Evolutionary conservation across 2,329 filamentous ascomycete genomes (phyloP).

Genomic region (Dothistroma pini): DNA sequence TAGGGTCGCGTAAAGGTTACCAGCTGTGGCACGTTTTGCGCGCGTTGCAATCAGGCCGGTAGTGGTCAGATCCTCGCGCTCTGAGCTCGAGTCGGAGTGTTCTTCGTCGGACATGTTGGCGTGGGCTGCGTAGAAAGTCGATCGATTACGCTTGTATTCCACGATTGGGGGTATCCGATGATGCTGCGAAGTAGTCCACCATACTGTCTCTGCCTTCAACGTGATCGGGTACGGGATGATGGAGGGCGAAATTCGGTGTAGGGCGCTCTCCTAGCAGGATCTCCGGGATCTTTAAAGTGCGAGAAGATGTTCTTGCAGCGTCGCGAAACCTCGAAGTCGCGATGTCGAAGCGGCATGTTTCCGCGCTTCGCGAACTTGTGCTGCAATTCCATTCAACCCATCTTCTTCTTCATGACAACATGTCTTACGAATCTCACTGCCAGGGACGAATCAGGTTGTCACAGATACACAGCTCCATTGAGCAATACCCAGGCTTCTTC

Average conservation of each 20-base stretch:
- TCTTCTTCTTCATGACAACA: no score
- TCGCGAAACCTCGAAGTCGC: background rate
- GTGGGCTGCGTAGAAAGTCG: background rate
- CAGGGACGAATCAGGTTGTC: background rate
- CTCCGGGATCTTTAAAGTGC: background rate
- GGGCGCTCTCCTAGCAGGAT: no score
- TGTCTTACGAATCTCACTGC: no score
- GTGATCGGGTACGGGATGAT: no score
- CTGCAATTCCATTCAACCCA: no score
- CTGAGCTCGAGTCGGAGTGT: slow-evolving; percentile 19
- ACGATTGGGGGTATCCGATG: no score
- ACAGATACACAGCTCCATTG: background rate
- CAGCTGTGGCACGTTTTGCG: slow-evolving; percentile 73
- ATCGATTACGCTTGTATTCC: no score
- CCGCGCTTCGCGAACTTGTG: background rate
- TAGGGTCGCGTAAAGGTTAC: slow-evolving; percentile 76
- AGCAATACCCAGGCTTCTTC: no score
- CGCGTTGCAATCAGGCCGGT: slow-evolving; percentile 66
- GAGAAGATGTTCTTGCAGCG: background rate
- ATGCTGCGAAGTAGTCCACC: no score
- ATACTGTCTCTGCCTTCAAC: no score
- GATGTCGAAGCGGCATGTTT: background rate
- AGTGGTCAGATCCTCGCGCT: slow-evolving; percentile 27
- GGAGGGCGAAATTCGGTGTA: no score
- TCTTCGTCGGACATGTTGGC: slow-evolving; percentile 28